Evolutionary conservation across 257 asterid genomes (phyloP).

Genomic region (Apocynum venetum): DNA sequence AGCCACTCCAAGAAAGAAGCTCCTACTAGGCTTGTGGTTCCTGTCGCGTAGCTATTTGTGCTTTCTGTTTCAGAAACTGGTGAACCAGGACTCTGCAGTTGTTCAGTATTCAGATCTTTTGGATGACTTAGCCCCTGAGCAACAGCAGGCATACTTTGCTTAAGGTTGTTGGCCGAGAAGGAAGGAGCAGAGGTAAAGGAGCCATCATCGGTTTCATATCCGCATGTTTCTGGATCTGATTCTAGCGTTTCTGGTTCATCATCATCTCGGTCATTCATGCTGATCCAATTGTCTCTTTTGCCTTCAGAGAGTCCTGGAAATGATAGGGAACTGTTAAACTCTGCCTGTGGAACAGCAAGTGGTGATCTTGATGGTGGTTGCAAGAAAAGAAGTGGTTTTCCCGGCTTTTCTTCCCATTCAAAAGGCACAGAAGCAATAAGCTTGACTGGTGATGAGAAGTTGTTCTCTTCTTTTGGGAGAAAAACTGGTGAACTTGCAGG

Average conservation of each 20-base stretch:
- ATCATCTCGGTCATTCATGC: neutral
- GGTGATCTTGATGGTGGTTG: constrained; percentile 15
- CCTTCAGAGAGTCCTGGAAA: constrained; percentile 26
- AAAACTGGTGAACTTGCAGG: constrained; percentile 11
- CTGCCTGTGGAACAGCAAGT: constrained; percentile 10
- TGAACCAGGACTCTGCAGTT: constrained; percentile 39
- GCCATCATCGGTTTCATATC: constrained; percentile 33
- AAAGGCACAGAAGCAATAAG: constrained; percentile 75
- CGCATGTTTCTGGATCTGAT: constrained; percentile 40
- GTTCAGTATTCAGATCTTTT: constrained; percentile 14
- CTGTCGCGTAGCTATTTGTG: constrained; percentile 52
- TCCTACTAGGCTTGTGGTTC: constrained; percentile 54
- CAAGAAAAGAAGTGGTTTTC: constrained; percentile 58
- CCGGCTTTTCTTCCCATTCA: constrained; percentile 91
- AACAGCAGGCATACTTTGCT: constrained; percentile 34
- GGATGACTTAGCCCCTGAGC: constrained; percentile 31
- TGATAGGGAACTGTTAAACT: constrained; percentile 19
- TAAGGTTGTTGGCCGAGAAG: constrained; percentile 46
- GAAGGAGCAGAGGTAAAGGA: constrained; percentile 54
- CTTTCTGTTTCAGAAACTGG: constrained; percentile 53
- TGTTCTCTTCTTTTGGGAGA: constrained; percentile 12
- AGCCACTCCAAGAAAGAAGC: constrained; percentile 81
- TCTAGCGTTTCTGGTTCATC: constrained; percentile 25
- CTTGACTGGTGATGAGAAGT: constrained; percentile 38
- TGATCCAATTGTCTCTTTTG: constrained; percentile 23